phyloP scores from a whole-genome alignment of 305 asterid species.

The Andrographis paniculata region DNA sequence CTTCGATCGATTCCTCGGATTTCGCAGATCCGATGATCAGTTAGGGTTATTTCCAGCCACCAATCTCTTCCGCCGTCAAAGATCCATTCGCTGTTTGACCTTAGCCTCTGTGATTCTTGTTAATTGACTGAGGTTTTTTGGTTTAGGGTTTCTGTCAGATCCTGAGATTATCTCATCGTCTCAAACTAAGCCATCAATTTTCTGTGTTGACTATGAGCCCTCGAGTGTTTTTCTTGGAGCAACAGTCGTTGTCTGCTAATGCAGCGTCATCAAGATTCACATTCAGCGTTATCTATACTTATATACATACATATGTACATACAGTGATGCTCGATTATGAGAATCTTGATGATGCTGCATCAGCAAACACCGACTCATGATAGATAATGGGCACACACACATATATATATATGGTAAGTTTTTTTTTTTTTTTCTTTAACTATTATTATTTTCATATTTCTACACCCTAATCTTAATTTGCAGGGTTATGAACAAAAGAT shows the following conservation, averaged over 20 bases:
- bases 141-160: slow-evolving; percentile 20
- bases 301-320: background rate
- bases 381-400: too few relatives aligned
- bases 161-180: background rate
- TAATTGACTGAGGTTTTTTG: background rate
- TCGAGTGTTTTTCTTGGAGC: background rate
- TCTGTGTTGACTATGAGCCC: too few relatives aligned
- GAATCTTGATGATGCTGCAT: slow-evolving; percentile 69
- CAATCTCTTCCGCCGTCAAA: slow-evolving; percentile 1
- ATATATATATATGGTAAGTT: too few relatives aligned
- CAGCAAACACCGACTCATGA: slow-evolving; percentile 23
- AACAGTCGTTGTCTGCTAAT: slow-evolving; percentile 34
- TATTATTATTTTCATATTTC: too few relatives aligned
- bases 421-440: too few relatives aligned
- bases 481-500: too few relatives aligned
- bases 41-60: too few relatives aligned
- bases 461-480: too few relatives aligned
- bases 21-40: too few relatives aligned
- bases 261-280: slow-evolving; percentile 52
- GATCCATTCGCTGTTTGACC: slow-evolving; percentile 8
- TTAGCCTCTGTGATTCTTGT: background rate
- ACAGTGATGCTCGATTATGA: slow-evolving; percentile 15
- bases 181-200: too few relatives aligned
- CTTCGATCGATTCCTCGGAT: too few relatives aligned
- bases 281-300: background rate